A percentile compares a stretch with the other conserved stretches of the same genome.
phyloP scores from a whole-genome alignment of 306 rosid species.

The Sicyos baderoa region DNA sequence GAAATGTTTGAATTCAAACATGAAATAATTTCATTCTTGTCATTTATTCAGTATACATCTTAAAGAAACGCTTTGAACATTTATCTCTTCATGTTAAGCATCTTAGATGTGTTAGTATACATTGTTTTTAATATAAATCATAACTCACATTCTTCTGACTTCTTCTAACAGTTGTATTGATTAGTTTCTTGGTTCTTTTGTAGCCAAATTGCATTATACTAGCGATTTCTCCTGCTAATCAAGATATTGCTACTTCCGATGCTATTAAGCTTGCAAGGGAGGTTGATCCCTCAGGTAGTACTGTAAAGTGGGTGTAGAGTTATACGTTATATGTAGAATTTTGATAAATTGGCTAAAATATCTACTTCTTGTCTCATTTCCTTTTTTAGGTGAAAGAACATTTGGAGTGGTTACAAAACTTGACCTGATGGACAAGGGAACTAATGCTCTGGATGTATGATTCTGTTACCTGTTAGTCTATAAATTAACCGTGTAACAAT shows the following conservation, averaged over 20 bases:
- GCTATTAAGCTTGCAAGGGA: slow-evolving; percentile 88
- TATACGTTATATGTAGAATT: background rate
- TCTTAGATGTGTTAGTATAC: background rate
- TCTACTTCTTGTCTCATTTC: slow-evolving; percentile 17
- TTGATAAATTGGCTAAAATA: background rate
- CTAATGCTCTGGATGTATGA: slow-evolving; percentile 80
- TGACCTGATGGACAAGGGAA: slow-evolving; percentile 96
- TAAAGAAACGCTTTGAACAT: background rate
- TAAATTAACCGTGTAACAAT: background rate
- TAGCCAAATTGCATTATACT: slow-evolving; percentile 88
- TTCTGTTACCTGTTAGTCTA: slow-evolving; percentile 12
- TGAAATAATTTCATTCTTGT: no score
- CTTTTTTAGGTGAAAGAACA: slow-evolving; percentile 75
- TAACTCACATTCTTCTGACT: background rate
- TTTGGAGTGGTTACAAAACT: slow-evolving; percentile 94
- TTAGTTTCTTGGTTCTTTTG: slow-evolving; percentile 34
- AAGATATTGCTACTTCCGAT: slow-evolving; percentile 96
- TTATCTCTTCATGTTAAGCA: background rate
- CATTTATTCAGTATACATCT: no score
- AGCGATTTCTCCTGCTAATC: slow-evolving; percentile 94
- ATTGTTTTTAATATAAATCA: no score
- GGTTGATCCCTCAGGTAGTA: slow-evolving; percentile 76
- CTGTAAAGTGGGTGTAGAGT: background rate
- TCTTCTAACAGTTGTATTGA: slow-evolving; percentile 19
- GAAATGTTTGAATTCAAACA: no score